phyloP scores from a whole-genome alignment of 164 flowering plant genomes.

The Nymphaea colorata region DNA sequence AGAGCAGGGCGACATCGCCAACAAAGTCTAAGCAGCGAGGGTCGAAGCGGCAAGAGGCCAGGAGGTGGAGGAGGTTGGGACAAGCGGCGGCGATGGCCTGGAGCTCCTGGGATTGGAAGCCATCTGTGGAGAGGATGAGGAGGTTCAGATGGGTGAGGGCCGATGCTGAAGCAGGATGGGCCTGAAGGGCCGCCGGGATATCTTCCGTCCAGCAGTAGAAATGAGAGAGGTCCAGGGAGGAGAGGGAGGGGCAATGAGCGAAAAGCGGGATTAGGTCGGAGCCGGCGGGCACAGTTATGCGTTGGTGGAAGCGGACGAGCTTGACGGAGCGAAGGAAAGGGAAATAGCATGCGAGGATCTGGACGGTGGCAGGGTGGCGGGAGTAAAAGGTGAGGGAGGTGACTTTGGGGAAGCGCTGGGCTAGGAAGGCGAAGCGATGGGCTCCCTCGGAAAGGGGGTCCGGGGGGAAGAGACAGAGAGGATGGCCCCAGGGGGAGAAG shows the following conservation, averaged over 20 bases:
- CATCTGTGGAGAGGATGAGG: constrained; percentile 51
- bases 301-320: constrained; percentile 87
- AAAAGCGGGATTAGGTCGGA: constrained; percentile 45
- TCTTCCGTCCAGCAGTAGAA: constrained; percentile 94
- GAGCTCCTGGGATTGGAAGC: constrained; percentile 59
- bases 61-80: constrained; percentile 38
- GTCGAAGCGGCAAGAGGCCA: constrained; percentile 58
- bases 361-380: constrained; percentile 34
- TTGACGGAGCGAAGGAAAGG: constrained; percentile 31
- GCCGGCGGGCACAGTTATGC: constrained; percentile 31
- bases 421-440: constrained; percentile 43
- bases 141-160: constrained; percentile 34
- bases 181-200: constrained; percentile 41
- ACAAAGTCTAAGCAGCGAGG: constrained; percentile 67
- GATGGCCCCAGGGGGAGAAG: constrained; percentile 79
- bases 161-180: constrained; percentile 22
- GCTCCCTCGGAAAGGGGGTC: constrained; percentile 21
- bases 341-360: constrained; percentile 38
- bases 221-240: constrained; percentile 46
- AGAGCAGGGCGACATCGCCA: constrained; percentile 50
- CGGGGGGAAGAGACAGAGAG: constrained; percentile 18
- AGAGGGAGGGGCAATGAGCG: constrained; percentile 18
- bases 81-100: constrained; percentile 38
- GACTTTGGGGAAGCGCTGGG: constrained; percentile 46
- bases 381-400: constrained; percentile 53